Evolutionary conservation across 2,329 filamentous ascomycete genomes (phyloP).

Genomic region (Verticillium nonalfalfae): DNA sequence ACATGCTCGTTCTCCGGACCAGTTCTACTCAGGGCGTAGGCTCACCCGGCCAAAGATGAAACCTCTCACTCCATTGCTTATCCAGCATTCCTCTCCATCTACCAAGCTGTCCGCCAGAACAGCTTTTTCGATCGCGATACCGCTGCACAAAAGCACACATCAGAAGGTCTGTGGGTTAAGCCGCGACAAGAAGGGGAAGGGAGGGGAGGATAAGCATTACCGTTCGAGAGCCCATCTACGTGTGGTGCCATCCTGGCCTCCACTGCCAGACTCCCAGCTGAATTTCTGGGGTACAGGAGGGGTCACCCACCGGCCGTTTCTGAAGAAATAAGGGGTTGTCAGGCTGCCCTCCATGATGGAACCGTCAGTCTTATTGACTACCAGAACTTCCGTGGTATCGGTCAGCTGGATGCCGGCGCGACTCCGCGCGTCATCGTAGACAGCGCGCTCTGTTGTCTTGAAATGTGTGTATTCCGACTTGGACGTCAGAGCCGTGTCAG

Average conservation of each 20-base stretch:
- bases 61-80: conserved; percentile 83
- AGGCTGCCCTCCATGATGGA: conserved; percentile 81
- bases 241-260: conserved; percentile 78
- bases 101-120: conserved; percentile 54
- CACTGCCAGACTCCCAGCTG: conserved; percentile 41
- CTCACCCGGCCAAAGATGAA: conserved; percentile 51
- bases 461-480: conserved; percentile 67
- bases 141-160: conserved; percentile 22
- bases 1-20: neutral
- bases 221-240: conserved; percentile 75
- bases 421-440: conserved; percentile 65
- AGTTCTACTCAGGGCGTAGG: conserved; percentile 11
- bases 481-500: conserved; percentile 34
- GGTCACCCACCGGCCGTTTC: conserved; percentile 69
- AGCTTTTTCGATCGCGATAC: conserved; percentile 58
- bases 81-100: conserved; percentile 74
- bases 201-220: conserved; percentile 26
- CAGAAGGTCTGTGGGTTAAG: conserved; percentile 6
- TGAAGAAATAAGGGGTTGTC: conserved; percentile 77
- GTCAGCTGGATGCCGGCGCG: conserved; percentile 48
- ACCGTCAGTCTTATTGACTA: conserved; percentile 54
- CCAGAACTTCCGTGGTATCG: conserved; percentile 63
- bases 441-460: conserved; percentile 72
- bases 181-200: neutral
- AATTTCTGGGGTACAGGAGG: conserved; percentile 52